Conservation (phyloP, 148 eudicot species). For the Vaccinium darrowii region DNA sequence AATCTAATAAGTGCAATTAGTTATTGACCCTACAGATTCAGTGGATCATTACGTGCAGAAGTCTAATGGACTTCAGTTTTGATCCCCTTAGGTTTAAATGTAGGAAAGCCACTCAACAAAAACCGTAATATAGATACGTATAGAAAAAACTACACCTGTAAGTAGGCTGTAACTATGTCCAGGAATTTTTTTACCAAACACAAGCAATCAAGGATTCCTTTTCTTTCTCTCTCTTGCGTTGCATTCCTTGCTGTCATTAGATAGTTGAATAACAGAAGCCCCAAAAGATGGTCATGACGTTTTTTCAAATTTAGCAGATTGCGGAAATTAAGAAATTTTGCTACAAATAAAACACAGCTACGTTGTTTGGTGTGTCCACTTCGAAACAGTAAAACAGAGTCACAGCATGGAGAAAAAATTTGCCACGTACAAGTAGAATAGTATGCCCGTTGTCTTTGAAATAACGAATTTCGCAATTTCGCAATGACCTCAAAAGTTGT, state of each 20-base stretch:
- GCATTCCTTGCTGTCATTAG: neutral
- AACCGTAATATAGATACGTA: neutral
- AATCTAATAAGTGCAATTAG: neutral
- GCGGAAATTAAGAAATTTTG: neutral
- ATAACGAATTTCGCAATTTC: conserved; percentile 61
- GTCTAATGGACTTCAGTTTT: neutral
- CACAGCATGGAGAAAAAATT: neutral
- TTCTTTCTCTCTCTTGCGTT: no score
- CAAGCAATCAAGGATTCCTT: neutral
- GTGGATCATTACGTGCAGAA: neutral
- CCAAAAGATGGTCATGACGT: neutral
- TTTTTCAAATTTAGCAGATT: neutral
- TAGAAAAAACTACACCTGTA: no score
- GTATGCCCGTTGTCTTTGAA: conserved; percentile 94
- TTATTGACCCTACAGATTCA: neutral
- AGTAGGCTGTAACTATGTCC: neutral
- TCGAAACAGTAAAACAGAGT: neutral
- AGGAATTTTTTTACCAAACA: neutral
- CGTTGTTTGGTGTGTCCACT: neutral
- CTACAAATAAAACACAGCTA: neutral
- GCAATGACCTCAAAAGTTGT: conserved; percentile 54
- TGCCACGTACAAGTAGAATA: conserved; percentile 68
- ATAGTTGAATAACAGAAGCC: neutral
- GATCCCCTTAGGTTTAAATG: neutral
- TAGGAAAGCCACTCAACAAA: neutral